Evolutionary conservation across 768 basidiomycete species (phyloP).

Genomic region (Mycena galericulata): DNA sequence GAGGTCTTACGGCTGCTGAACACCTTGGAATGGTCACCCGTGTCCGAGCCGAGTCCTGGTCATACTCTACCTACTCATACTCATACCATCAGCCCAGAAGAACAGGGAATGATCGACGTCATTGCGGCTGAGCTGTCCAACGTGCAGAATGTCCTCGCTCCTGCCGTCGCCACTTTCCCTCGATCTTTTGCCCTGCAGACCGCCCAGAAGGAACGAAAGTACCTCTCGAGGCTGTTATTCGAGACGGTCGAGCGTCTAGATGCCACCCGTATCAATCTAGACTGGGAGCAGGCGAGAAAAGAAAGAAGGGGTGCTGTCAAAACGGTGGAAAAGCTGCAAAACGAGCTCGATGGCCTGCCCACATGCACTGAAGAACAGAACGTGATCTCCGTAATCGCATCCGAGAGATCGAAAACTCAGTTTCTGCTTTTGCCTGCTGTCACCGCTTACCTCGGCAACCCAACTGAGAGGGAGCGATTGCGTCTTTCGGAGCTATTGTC

Average conservation of each 20-base stretch:
- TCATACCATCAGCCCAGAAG: not conserved
- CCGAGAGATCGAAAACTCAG: slow-evolving; percentile 17
- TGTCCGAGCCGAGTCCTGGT: not conserved
- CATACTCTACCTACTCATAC: not conserved
- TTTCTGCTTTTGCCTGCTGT: slow-evolving; percentile 22
- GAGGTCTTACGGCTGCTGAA: slow-evolving; percentile 19
- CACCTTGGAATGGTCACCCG: slow-evolving; percentile 13
- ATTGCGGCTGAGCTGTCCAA: slow-evolving; percentile 20
- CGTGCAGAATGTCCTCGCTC: slow-evolving; percentile 15
- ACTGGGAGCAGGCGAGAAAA: slow-evolving; percentile 24
- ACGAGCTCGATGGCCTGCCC: slow-evolving; percentile 15
- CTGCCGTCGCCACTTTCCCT: slow-evolving; percentile 28
- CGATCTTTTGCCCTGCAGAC: slow-evolving; percentile 5
- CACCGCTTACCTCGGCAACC: not conserved
- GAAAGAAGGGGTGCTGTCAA: not conserved
- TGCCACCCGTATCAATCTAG: not conserved
- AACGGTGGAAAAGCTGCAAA: slow-evolving; percentile 11
- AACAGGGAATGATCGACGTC: slow-evolving; percentile 13
- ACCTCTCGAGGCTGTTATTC: slow-evolving; percentile 15
- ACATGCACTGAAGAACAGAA: slow-evolving; percentile 23
- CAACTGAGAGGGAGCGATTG: slow-evolving; percentile 20
- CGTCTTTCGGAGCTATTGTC: slow-evolving; percentile 18
- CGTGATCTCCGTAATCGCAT: not conserved
- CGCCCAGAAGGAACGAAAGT: slow-evolving; percentile 14
- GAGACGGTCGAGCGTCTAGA: slow-evolving; percentile 22